Evolutionary conservation across 495 filamentous ascomycete genomes (phyloP).

Genomic region (Clohesyomyces aquaticus): DNA sequence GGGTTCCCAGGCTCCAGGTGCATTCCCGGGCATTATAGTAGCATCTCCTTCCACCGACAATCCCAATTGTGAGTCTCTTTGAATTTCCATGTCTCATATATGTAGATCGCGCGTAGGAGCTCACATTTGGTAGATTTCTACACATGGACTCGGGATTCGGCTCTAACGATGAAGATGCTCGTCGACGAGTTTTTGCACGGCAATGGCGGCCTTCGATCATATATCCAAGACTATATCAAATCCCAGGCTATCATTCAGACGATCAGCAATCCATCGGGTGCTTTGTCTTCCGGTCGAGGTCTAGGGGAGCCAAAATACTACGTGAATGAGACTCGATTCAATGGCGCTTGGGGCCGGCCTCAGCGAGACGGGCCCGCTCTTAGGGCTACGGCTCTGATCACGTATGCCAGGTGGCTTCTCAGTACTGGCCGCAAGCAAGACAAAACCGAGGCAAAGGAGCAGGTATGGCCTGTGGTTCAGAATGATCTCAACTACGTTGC

Average conservation of each 20-base stretch:
- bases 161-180: slow-evolving; percentile 65
- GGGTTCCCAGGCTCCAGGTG: slow-evolving; percentile 30
- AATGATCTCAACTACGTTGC: slow-evolving; percentile 71
- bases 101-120: no score
- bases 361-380: slow-evolving; percentile 74
- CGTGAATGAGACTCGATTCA: slow-evolving; percentile 63
- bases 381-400: slow-evolving; percentile 63
- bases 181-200: slow-evolving; percentile 61
- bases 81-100: background rate
- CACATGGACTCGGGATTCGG: slow-evolving; percentile 74
- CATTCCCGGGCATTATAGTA: slow-evolving; percentile 22
- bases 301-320: slow-evolving; percentile 66
- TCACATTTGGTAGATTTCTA: slow-evolving; percentile 54
- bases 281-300: slow-evolving; percentile 49
- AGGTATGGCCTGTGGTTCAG: slow-evolving; percentile 65
- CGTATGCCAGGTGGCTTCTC: slow-evolving; percentile 51
- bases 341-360: slow-evolving; percentile 69
- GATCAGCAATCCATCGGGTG: slow-evolving; percentile 64
- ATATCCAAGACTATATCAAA: slow-evolving; percentile 60
- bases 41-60: slow-evolving; percentile 26
- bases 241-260: slow-evolving; percentile 64
- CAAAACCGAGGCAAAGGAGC: slow-evolving; percentile 41
- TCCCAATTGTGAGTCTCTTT: slow-evolving; percentile 28
- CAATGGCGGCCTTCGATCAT: slow-evolving; percentile 54
- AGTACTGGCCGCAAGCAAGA: slow-evolving; percentile 53